Base-by-base conservation (phyloP, 1,139 yeast genomes). In the Candida sp. region DNA sequence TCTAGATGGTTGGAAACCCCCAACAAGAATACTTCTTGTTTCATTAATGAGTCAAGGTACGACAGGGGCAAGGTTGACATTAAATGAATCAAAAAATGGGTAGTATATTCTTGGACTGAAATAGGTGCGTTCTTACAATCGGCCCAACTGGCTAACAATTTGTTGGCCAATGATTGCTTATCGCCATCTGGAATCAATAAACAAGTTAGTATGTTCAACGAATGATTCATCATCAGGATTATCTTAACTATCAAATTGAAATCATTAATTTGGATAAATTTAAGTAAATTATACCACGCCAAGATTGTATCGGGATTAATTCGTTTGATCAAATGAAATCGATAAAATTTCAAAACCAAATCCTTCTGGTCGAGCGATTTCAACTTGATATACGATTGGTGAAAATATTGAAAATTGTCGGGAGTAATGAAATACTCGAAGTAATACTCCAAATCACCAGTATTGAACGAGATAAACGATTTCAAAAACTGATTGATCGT, bases 1-100 rank as follows among this genome's bases (percentile, higher is more conserved):
- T 61, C 63, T n/a, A 79, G 63, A 25, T 79, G 58, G 43, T 64
- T 68, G 1, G 82, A 69, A 12, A 79, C 60, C 0, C 75, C 72
- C 21, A 64, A 59, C 12, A 78, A 55, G 47, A 74, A 79, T 0
- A 45, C 50, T 3, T 61, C 45, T 23, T 65, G 58, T 9, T 52
- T 53, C 37, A 68, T 49, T 21, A 74, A 45, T 2, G 35, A 45
- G 7, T 50, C 44, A 0, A 63, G 39, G 36, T 54, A 55, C 2
- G 22, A 37, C 0, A 52, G 35, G 8, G 55, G 50, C 5, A 55
- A 43, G 3, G 61, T 50, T 32, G 57, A 44, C 8, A 70, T 43
- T 12, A 70, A 38, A 38, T 61, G 60, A 1, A 68, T 44, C 5
- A 73, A 49, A 21, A 68, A 51, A 39, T 63, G 68, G 1, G 78